Evolutionary conservation across 1,139 yeast genomes (phyloP).

Genomic region (Debaryomyces coudertii): DNA sequence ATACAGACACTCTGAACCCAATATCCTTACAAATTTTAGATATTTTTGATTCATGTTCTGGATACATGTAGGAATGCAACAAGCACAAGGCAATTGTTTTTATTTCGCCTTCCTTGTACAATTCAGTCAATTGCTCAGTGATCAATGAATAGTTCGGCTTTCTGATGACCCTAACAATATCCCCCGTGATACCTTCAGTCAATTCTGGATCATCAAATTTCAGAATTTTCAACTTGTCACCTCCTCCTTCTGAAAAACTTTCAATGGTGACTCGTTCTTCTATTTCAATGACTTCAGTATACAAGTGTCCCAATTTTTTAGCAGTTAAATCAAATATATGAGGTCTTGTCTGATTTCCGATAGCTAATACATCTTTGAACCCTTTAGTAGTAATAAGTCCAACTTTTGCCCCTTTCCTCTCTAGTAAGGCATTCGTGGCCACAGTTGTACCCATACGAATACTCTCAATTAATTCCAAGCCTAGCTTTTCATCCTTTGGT

Average conservation of each 20-base stretch:
- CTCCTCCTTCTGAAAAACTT: constrained; percentile 47
- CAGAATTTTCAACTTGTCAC: constrained; percentile 28
- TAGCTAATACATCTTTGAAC: constrained; percentile 48
- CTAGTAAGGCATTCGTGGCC: constrained; percentile 46
- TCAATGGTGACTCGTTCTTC: constrained; percentile 49
- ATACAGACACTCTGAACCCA: constrained; percentile 44
- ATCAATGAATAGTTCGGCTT: constrained; percentile 35
- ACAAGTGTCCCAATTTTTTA: constrained; percentile 39
- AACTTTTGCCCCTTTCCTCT: constrained; percentile 56
- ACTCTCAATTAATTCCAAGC: constrained; percentile 32
- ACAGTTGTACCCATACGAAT: constrained; percentile 47
- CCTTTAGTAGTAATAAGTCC: constrained; percentile 56
- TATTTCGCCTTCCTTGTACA: constrained; percentile 31
- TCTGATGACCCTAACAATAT: constrained; percentile 33
- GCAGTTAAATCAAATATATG: constrained; percentile 44
- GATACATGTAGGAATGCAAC: constrained; percentile 44
- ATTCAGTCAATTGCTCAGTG: constrained; percentile 24
- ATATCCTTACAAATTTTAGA: constrained; percentile 40
- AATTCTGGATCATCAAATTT: constrained; percentile 27
- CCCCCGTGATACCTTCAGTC: constrained; percentile 40
- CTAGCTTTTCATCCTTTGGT: constrained; percentile 41
- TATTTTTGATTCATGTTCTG: constrained; percentile 40
- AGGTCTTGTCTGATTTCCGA: constrained; percentile 47
- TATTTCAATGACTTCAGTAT: constrained; percentile 38
- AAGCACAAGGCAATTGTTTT: constrained; percentile 43